Conservation (phyloP, 352 stramenopile species). For the Stramenopiles sp. region DNA sequence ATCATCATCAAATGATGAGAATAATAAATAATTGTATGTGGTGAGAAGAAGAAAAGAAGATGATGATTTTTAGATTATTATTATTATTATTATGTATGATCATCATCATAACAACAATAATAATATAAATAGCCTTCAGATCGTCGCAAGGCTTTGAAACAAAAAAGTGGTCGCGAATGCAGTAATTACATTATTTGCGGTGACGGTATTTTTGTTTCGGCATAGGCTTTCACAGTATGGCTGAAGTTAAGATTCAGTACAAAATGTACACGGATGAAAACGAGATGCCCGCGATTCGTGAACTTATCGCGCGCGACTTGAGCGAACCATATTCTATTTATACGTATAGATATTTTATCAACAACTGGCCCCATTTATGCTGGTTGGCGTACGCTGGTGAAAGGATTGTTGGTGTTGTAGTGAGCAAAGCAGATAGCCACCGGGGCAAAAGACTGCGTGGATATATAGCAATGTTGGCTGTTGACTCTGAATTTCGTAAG, state of each 20-base stretch:
- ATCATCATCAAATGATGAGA: too few relatives aligned
- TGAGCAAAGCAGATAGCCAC: slow-evolving; percentile 56
- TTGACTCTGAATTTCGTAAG: slow-evolving; percentile 63
- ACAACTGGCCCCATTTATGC: slow-evolving; percentile 75
- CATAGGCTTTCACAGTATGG: too few relatives aligned
- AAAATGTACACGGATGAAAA: slow-evolving; percentile 31
- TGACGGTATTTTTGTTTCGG: too few relatives aligned
- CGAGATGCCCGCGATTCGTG: slow-evolving; percentile 66
- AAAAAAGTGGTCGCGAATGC: too few relatives aligned
- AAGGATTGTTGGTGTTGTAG: slow-evolving; percentile 65
- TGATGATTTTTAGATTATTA: too few relatives aligned
- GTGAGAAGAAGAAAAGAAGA: too few relatives aligned
- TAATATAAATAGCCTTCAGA: too few relatives aligned
- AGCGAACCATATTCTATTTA: slow-evolving; percentile 85
- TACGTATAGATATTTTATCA: slow-evolving; percentile 87
- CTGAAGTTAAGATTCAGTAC: background rate
- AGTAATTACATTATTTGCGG: too few relatives aligned
- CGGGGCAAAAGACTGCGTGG: slow-evolving; percentile 34
- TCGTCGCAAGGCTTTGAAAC: too few relatives aligned
- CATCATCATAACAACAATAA: too few relatives aligned
- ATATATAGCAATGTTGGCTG: slow-evolving; percentile 84
- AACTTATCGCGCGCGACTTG: slow-evolving; percentile 76
- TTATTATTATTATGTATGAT: too few relatives aligned
- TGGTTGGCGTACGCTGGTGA: slow-evolving; percentile 43
- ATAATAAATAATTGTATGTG: too few relatives aligned